These are phyloP conservation scores for Pisolithus thermaeus DNA, from an alignment of 1,284 basidiomycete species.

Conservation along the genomic window DNA sequence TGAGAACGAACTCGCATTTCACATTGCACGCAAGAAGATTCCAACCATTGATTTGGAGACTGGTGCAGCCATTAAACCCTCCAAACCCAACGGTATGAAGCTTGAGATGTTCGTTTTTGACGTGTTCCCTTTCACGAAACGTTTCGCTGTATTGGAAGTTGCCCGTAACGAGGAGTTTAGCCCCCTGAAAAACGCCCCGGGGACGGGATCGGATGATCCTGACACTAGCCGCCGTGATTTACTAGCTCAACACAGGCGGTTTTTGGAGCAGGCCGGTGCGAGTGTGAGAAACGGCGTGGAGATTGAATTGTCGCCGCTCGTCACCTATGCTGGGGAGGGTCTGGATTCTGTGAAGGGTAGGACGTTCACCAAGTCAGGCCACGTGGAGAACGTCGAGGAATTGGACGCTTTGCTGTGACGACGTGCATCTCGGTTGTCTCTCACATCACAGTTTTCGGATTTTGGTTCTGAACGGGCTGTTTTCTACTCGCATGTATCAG, in stretches of 20 bases:
- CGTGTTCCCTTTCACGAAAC: constrained; percentile 90
- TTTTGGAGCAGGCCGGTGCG: constrained; percentile 80
- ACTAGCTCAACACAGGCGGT: constrained; percentile 84
- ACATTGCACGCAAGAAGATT: constrained; percentile 99
- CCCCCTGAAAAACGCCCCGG: constrained; percentile 96
- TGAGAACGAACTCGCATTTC: constrained; percentile 89
- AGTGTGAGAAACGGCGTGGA: constrained; percentile 64
- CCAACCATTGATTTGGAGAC: constrained; percentile 69
- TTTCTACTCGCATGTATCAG: neutral
- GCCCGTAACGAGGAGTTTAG: constrained; percentile 89
- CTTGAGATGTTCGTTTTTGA: constrained; percentile 99
- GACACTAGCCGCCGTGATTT: constrained; percentile 88
- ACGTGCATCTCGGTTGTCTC: neutral
- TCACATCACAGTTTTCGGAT: constrained; percentile 23
- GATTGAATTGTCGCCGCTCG: constrained; percentile 86
- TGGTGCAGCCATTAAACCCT: constrained; percentile 70
- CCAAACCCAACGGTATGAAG: constrained; percentile 97
- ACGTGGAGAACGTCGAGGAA: constrained; percentile 43
- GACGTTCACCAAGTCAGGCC: constrained; percentile 61
- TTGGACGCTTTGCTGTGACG: constrained; percentile 41
- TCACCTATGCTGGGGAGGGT: constrained; percentile 91
- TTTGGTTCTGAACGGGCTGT: constrained; percentile 17
- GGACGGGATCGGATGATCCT: constrained; percentile 90
- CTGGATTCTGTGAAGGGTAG: constrained; percentile 78
- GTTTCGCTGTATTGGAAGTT: constrained; percentile 88